Evolutionary conservation across 805 yeast genomes (phyloP).

Genomic region (Dipodascus albidus): DNA sequence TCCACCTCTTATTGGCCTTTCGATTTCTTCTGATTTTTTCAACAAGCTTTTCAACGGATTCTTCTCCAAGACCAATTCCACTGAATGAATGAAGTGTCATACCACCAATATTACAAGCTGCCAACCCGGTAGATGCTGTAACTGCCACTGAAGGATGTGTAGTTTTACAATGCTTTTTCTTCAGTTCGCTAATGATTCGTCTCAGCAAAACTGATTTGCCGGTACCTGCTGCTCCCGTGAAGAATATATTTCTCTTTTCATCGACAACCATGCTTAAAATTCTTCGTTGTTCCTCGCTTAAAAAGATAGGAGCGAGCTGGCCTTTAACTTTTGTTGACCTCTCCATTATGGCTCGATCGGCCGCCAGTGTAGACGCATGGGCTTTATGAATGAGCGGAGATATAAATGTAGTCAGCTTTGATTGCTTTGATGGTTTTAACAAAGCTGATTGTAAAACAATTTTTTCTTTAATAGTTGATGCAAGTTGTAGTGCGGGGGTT

Average conservation of each 20-base stretch:
- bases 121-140: slow-evolving; percentile 93
- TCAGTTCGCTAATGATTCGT: slow-evolving; percentile 48
- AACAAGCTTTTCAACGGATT: slow-evolving; percentile 34
- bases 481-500: not conserved
- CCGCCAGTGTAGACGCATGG: not conserved
- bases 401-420: not conserved
- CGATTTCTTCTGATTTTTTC: slow-evolving; percentile 37
- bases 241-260: slow-evolving; percentile 59
- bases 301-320: slow-evolving; percentile 15
- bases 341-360: not conserved
- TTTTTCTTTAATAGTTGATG: not conserved
- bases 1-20: slow-evolving; percentile 47
- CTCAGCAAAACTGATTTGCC: slow-evolving; percentile 87
- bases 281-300: slow-evolving; percentile 37
- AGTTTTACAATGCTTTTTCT: slow-evolving; percentile 30
- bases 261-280: slow-evolving; percentile 53
- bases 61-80: slow-evolving; percentile 73
- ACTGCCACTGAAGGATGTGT: slow-evolving; percentile 51
- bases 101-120: slow-evolving; percentile 92
- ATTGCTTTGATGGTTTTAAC: not conserved
- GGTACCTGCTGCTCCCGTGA: slow-evolving; percentile 97
- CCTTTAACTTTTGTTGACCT: slow-evolving; percentile 4
- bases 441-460: not conserved
- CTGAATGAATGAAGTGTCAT: slow-evolving; percentile 76
- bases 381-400: not conserved